A percentile compares a stretch with the other conserved stretches of the same genome.
Conservation (phyloP, 2,329 filamentous ascomycete genomes). For the Dothiorella sarmentorum region DNA sequence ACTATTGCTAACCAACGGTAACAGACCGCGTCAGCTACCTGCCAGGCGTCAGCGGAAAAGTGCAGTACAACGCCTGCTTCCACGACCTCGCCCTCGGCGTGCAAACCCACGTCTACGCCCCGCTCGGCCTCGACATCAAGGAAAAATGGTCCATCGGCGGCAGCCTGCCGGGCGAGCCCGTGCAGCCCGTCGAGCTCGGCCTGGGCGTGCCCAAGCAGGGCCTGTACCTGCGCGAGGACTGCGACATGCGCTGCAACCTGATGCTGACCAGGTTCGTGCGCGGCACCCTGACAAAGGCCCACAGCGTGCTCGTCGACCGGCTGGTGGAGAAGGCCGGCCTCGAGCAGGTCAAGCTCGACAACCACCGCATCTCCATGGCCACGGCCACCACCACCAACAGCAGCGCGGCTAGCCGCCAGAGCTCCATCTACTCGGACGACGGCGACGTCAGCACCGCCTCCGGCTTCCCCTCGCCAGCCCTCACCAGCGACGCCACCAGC, state of each 20-base stretch:
- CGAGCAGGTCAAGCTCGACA: neutral
- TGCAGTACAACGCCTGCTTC: conserved; percentile 78
- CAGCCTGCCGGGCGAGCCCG: conserved; percentile 65
- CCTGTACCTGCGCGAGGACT: conserved; percentile 80
- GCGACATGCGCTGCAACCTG: conserved; percentile 77
- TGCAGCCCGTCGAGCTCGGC: conserved; percentile 63
- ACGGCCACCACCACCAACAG: neutral
- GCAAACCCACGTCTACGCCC: conserved; percentile 80
- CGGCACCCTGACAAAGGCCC: conserved; percentile 75
- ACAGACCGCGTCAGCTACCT: conserved; percentile 75
- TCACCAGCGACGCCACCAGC: neutral
- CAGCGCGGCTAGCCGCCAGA: neutral
- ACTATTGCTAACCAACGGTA: conserved; percentile 52
- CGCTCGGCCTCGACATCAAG: conserved; percentile 74
- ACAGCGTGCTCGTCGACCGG: conserved; percentile 41
- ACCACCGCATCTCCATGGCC: neutral
- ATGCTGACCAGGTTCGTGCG: conserved; percentile 75
- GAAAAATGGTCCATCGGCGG: conserved; percentile 76
- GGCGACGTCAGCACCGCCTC: neutral
- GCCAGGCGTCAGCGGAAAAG: conserved; percentile 64
- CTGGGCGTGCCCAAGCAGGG: conserved; percentile 63
- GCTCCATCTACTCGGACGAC: neutral
- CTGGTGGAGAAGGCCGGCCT: conserved; percentile 14
- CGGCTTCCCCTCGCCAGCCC: neutral
- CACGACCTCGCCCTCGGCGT: conserved; percentile 69